phyloP scores from a whole-genome alignment of 169 alveolate species.

The Eimeria sp. region DNA sequence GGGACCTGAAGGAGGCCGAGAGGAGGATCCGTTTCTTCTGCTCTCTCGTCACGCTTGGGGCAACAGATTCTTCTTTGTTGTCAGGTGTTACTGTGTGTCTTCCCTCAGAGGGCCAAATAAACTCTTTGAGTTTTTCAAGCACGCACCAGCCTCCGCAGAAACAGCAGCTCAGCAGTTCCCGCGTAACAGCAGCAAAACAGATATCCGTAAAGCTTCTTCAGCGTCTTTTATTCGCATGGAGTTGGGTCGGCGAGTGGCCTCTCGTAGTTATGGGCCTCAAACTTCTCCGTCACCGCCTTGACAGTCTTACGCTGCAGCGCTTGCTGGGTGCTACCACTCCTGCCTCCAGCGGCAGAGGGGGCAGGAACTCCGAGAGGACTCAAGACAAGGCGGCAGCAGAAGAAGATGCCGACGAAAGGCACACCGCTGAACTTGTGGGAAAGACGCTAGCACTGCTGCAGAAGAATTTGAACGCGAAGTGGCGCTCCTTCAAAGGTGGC shows the following conservation, averaged over 20 bases:
- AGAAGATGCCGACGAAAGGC: not conserved
- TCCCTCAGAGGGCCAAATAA: conserved; percentile 46
- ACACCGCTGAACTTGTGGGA: conserved; percentile 58
- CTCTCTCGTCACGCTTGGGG: conserved; percentile 47
- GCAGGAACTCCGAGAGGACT: not conserved
- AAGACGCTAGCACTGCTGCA: conserved; percentile 67
- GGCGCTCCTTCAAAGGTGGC: not conserved
- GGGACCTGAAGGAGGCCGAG: conserved; percentile 58
- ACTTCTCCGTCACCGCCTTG: conserved; percentile 38
- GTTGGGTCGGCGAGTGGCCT: conserved; percentile 38
- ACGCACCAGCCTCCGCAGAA: not conserved
- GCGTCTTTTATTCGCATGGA: conserved; percentile 54
- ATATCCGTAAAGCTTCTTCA: conserved; percentile 38
- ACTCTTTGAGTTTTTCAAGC: not conserved
- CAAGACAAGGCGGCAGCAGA: not conserved
- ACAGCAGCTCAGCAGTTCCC: not conserved
- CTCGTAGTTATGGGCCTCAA: conserved; percentile 39
- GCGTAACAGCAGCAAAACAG: conserved; percentile 38
- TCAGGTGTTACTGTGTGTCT: conserved; percentile 23
- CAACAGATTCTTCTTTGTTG: not conserved
- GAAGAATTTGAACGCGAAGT: not conserved
- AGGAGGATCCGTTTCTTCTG: conserved; percentile 53
- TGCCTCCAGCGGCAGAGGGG: not conserved
- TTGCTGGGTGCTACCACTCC: conserved; percentile 20
- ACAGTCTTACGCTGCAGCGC: conserved; percentile 66